These are phyloP conservation scores for Capronia americana DNA, from an alignment of 2,329 filamentous ascomycete genomes.

Conservation along the genomic window DNA sequence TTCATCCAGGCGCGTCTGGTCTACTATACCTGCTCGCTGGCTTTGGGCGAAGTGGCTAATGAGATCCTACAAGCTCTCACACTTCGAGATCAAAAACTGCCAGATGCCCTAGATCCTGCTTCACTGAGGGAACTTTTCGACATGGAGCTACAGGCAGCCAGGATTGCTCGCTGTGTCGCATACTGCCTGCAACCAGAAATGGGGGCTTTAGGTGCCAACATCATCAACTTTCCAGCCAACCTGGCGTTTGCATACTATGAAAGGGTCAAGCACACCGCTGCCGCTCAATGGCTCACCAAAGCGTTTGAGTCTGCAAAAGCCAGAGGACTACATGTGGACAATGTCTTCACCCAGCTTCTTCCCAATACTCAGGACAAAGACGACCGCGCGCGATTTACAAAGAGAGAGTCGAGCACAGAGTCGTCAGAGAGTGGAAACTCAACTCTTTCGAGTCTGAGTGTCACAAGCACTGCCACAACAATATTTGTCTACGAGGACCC, in stretches of 20 bases:
- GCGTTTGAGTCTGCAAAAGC: conserved; percentile 27
- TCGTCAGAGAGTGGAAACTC: conserved; percentile 16
- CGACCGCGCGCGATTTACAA: conserved; percentile 10
- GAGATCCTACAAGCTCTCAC: conserved; percentile 29
- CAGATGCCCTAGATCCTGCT: conserved; percentile 12
- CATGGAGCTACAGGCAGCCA: conserved; percentile 27
- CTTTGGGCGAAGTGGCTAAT: conserved; percentile 27
- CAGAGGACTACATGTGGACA: conserved; percentile 31
- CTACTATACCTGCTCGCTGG: conserved; percentile 34
- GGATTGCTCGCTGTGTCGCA: conserved; percentile 33
- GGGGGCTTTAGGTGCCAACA: conserved; percentile 36
- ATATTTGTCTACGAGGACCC: conserved; percentile 25
- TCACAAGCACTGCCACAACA: conserved; percentile 15
- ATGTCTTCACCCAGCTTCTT: conserved; percentile 20
- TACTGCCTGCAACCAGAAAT: conserved; percentile 38
- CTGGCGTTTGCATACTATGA: conserved; percentile 32
- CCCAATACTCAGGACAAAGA: conserved; percentile 14
- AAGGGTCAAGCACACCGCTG: conserved; percentile 21
- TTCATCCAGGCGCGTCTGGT: conserved; percentile 36
- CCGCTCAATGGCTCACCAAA: conserved; percentile 29
- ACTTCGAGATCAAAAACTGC: conserved; percentile 20
- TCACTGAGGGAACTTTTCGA: conserved; percentile 21
- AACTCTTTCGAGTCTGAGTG: conserved; percentile 10
- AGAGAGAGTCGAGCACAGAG: conserved; percentile 27
- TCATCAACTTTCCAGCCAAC: conserved; percentile 36